Evolutionary conservation across 1,139 yeast species (phyloP).

Genomic region (Geotrichum candidum): DNA sequence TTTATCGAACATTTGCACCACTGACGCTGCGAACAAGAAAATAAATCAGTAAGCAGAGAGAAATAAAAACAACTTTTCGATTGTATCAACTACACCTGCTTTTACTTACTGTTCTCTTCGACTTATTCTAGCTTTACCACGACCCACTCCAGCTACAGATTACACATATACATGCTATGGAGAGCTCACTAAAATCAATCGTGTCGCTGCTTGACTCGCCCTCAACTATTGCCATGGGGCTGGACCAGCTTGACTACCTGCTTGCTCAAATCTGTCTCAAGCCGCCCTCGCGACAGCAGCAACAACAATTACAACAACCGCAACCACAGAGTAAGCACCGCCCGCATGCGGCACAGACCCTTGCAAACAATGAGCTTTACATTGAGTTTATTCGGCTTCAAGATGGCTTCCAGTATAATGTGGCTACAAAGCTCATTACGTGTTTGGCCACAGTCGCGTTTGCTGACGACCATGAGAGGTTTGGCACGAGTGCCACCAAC

Average conservation of each 20-base stretch:
- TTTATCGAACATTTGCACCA: too few relatives aligned
- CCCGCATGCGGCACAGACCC: neutral
- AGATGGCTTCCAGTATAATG: slow-evolving; percentile 46
- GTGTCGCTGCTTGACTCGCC: slow-evolving; percentile 11
- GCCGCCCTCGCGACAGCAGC: slow-evolving; percentile 1
- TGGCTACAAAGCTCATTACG: slow-evolving; percentile 39
- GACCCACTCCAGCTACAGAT: neutral
- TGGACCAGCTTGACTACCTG: slow-evolving; percentile 11
- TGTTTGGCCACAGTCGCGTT: slow-evolving; percentile 24
- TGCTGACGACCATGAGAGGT: slow-evolving; percentile 16
- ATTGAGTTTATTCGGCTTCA: slow-evolving; percentile 44
- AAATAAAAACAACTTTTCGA: too few relatives aligned
- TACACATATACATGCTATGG: slow-evolving; percentile 3
- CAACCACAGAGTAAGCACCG: neutral
- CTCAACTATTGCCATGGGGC: neutral
- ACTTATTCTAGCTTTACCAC: too few relatives aligned
- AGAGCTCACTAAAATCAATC: slow-evolving; percentile 3
- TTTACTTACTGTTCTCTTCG: neutral
- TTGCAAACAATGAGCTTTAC: slow-evolving; percentile 2
- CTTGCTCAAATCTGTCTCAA: slow-evolving; percentile 9
- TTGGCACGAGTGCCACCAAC: slow-evolving; percentile 8
- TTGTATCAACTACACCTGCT: too few relatives aligned
- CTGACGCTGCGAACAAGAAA: too few relatives aligned
- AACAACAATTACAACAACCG: neutral
- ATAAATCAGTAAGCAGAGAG: too few relatives aligned